Percentiles rank a stretch among this genome's conserved stretches.
These are phyloP conservation scores for Coprinopsis marcescibilis DNA, from an alignment of 768 basidiomycete genomes.

Conservation along the genomic window DNA sequence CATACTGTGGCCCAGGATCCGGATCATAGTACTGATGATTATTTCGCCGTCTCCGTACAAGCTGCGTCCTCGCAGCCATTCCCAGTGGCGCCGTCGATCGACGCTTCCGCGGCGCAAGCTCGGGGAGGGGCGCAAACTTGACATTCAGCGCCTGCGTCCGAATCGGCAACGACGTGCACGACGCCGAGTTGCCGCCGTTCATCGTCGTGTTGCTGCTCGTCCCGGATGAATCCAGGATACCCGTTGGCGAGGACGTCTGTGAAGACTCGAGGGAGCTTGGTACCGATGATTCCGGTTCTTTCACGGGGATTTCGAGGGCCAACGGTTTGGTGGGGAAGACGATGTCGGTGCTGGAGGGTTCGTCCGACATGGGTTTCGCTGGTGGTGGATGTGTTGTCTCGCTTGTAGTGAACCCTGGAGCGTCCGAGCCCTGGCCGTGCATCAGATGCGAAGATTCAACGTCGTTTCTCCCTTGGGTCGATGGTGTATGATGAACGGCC, in stretches of 20 bases:
- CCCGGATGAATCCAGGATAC: constrained; percentile 13
- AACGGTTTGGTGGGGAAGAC: constrained; percentile 3
- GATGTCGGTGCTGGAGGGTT: neutral
- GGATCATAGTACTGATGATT: constrained; percentile 4
- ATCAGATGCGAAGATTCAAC: too few species aligned
- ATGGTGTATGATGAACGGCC: too few species aligned
- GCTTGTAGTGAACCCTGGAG: too few species aligned
- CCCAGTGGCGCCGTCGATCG: constrained; percentile 48
- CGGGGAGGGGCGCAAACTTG: constrained; percentile 56
- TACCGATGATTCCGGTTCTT: constrained; percentile 28
- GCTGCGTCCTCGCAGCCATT: constrained; percentile 42
- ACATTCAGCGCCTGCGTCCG: constrained; percentile 26
- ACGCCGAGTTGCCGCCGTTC: too few species aligned
- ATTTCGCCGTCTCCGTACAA: constrained; percentile 31
- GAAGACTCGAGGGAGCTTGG: constrained; percentile 36
- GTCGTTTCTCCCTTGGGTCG: too few species aligned
- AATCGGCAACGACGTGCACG: constrained; percentile 15
- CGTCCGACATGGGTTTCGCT: neutral
- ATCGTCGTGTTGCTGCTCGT: neutral
- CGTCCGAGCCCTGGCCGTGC: too few species aligned
- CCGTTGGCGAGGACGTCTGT: constrained; percentile 34
- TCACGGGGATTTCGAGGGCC: constrained; percentile 5
- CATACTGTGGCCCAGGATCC: neutral
- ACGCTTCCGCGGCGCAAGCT: constrained; percentile 43
- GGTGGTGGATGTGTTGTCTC: neutral